A percentile compares a stretch with the other conserved stretches of the same genome.
Conservation (phyloP, 1,284 basidiomycete species). For the Leccinum solheimii region DNA sequence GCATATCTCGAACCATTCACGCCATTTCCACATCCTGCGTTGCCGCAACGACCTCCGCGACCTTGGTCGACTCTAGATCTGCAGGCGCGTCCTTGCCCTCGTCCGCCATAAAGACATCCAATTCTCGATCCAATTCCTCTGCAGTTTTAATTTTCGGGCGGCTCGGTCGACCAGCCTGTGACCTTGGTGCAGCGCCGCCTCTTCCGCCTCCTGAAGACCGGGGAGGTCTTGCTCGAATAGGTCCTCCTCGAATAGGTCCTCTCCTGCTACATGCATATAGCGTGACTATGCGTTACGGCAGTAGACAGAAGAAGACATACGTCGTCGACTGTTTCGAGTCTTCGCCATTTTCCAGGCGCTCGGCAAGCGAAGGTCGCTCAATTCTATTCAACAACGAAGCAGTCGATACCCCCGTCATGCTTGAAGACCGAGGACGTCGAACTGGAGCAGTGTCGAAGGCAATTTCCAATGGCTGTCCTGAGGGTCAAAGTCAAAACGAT, state of each 20-base stretch:
- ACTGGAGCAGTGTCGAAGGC: constrained; percentile 56
- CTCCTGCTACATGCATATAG: constrained; percentile 9
- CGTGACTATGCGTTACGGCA: constrained; percentile 4
- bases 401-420: constrained; percentile 31
- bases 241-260: constrained; percentile 29
- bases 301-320: constrained; percentile 14
- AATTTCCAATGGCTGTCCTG: constrained; percentile 84
- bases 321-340: constrained; percentile 8
- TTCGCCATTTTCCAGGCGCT: constrained; percentile 23
- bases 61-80: constrained; percentile 22
- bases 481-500: background rate
- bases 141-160: constrained; percentile 62
- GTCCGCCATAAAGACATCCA: constrained; percentile 88
- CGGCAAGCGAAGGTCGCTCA: constrained; percentile 36
- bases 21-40: constrained; percentile 57
- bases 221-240: constrained; percentile 22
- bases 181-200: constrained; percentile 7
- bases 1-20: constrained; percentile 18
- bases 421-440: constrained; percentile 35
- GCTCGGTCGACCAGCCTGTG: constrained; percentile 20
- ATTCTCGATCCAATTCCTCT: constrained; percentile 86
- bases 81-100: constrained; percentile 37
- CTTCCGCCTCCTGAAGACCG: constrained; percentile 18
- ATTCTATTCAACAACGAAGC: constrained; percentile 34
- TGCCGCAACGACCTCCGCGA: constrained; percentile 20